phyloP scores from a whole-genome alignment of 2,329 filamentous ascomycete genomes.

The Fusarium sp. region DNA sequence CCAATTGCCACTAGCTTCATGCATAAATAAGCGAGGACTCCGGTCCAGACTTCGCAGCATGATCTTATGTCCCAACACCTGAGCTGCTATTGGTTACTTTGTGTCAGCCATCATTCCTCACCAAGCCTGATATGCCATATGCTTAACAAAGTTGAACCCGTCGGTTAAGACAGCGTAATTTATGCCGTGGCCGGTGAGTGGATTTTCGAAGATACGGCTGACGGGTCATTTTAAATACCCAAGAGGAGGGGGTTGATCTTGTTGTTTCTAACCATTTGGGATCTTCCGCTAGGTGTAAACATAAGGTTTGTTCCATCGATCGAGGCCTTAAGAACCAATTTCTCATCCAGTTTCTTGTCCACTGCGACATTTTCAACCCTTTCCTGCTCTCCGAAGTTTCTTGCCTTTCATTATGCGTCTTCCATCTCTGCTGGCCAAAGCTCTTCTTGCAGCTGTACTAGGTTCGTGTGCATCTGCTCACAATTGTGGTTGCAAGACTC shows the following conservation, averaged over 20 bases:
- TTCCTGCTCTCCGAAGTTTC: no score
- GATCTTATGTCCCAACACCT: no score
- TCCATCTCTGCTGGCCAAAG: accelerated
- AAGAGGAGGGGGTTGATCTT: background rate
- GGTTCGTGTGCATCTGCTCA: accelerated
- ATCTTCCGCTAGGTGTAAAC: background rate
- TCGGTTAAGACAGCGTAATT: accelerated
- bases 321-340: background rate
- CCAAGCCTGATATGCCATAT: background rate
- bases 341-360: background rate
- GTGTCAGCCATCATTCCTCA: background rate
- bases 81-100: no score
- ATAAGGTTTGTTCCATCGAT: background rate
- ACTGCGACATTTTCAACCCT: background rate
- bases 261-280: background rate
- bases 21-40: background rate
- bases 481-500: background rate
- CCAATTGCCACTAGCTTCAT: no score
- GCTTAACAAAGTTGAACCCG: background rate
- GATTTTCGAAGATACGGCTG: background rate
- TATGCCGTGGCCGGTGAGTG: accelerated
- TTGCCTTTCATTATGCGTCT: background rate
- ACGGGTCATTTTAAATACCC: no score
- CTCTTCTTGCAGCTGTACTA: background rate
- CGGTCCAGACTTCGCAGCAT: accelerated